Evolutionary conservation across 306 rosid species (phyloP).

Genomic region (Lablab purpureus): DNA sequence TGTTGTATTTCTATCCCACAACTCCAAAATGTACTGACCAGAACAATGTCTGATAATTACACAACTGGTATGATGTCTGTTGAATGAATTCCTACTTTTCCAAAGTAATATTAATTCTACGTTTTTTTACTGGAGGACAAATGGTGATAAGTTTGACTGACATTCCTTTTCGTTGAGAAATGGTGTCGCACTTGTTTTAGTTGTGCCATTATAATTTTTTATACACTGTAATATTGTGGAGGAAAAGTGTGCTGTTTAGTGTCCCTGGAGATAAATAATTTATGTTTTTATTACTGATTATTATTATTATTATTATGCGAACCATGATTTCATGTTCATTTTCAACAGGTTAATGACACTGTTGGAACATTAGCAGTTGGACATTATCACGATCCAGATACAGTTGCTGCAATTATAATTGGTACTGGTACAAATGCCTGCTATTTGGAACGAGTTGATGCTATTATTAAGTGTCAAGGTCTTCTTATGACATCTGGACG

Average conservation of each 20-base stretch:
- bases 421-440: conserved; percentile 98
- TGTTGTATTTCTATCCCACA: background rate
- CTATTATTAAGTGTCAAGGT: conserved; percentile 89
- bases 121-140: conserved; percentile 1
- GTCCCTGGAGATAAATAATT: background rate
- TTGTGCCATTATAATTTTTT: background rate
- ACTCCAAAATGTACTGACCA: background rate
- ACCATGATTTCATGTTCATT: conserved; percentile 25
- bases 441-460: conserved; percentile 87
- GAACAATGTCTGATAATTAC: conserved; percentile 1
- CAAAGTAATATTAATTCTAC: background rate
- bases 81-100: background rate
- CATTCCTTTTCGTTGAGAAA: background rate
- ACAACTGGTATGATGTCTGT: background rate
- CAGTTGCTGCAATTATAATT: conserved; percentile 89
- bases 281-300: conserved; percentile 29
- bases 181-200: background rate
- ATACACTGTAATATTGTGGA: background rate
- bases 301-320: background rate
- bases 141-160: background rate
- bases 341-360: conserved; percentile 83
- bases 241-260: background rate
- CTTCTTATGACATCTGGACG: conserved; percentile 76
- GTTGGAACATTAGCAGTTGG: conserved; percentile 95
- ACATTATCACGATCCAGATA: conserved; percentile 82